These are phyloP conservation scores for Stereum hirsutum DNA, from an alignment of 1,284 basidiomycete species.

Conservation along the genomic window DNA sequence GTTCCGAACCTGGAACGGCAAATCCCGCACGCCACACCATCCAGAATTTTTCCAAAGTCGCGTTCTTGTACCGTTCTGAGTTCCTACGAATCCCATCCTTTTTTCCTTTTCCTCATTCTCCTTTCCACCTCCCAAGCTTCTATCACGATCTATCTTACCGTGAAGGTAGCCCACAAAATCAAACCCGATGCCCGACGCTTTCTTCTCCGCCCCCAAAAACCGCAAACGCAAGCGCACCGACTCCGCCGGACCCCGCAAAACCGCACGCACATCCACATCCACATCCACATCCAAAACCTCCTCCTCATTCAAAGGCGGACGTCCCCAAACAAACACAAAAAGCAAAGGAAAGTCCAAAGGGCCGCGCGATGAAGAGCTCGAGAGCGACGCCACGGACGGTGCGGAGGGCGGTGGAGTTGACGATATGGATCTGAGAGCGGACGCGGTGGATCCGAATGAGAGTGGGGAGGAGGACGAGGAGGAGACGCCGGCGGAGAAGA, in stretches of 20 bases:
- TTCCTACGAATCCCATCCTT: no score
- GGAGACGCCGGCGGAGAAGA: conserved; percentile 93
- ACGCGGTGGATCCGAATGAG: conserved; percentile 45
- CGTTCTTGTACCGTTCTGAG: no score
- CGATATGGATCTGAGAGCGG: conserved; percentile 66
- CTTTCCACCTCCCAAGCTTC: no score
- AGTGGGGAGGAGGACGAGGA: conserved; percentile 76
- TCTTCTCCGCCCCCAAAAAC: conserved; percentile 60
- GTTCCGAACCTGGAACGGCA: no score
- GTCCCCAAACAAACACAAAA: conserved; percentile 12
- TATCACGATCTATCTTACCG: no score
- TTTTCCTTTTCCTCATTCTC: no score
- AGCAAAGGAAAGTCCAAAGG: conserved; percentile 24
- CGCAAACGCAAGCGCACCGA: conserved; percentile 58
- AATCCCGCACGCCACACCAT: no score
- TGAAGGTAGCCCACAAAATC: no score
- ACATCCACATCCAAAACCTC: no score
- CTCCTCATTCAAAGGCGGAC: background rate
- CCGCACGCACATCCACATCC: conserved; percentile 10
- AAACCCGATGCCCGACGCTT: conserved; percentile 67
- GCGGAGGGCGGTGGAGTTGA: conserved; percentile 51
- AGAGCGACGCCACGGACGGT: conserved; percentile 50
- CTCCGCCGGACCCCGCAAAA: conserved; percentile 20
- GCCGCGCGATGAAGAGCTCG: conserved; percentile 61
- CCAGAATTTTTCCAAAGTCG: no score